Evolutionary conservation across 371 early-diverging fungal genomes (phyloP), one percentile per base, ranked within the genome.

Genomic region (Coemansia sp.): DNA sequence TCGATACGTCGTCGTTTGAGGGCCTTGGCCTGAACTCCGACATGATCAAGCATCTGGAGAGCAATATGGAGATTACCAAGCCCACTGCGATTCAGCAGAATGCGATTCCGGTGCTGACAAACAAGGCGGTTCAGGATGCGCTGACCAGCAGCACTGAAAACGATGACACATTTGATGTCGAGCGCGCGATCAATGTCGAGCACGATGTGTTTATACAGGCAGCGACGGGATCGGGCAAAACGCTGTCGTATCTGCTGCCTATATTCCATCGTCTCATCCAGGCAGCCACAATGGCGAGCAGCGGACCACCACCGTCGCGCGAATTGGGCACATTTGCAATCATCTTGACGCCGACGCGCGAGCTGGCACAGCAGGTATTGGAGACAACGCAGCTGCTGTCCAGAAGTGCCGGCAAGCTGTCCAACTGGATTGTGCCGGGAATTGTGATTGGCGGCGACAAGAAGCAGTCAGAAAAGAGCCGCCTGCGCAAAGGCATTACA

Each of bases 211-310:
- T 98, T 34, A 87, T 97, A 36, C 94, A 97, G 70, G 93, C 99
- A 1, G 90, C 93, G 63, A 99, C 99, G 6, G 99, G 99, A 40
- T 94, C 96, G 8, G 99, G 99, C 39, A 99, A 99, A 77, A 99
- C 99, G 0, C 81, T 98, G 34, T 87, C 99, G 1, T 99, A 94
- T 76, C 81, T 99, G 20, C 76, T 99, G 36, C 99, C 99, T 3
- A 88, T 98, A 31, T 75, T 99, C 51, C 95, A 98, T 77, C 49
- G 86, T 79, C 53, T 80, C 8, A 55, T 80, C 7, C 51, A 55
- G 45, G 79, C 79, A 36, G 59, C 66, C 7, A 41, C 59, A 31
- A 50, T 45, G 49, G 54, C 75, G 12, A 26, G 64, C 5, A 50
- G 47, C 31, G 54, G 61, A 1, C 52, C 65, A n/a, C 63, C 61